Evolutionary conservation across 106 monocot species (phyloP), one percentile per base, ranked within the genome.

Genomic region (Vanilla planifolia): DNA sequence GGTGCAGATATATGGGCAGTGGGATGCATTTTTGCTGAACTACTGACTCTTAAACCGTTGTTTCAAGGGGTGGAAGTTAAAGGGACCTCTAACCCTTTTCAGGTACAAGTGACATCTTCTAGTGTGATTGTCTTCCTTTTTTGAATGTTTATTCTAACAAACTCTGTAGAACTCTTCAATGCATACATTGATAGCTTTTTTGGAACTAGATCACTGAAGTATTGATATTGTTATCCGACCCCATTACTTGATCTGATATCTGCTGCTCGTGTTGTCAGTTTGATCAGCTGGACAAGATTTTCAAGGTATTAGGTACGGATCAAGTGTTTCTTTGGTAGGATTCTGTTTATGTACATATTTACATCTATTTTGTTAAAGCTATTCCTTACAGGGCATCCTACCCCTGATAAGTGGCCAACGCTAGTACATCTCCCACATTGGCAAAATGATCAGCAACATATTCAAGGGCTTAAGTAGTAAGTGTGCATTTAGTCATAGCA

Each of bases 261-360:
- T 21, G n/a, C n/a, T 62, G 30, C 20, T 71, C 9, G 40, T 51
- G 51, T 71, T 78, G 71, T 56, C 71, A 98, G 96, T 76, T 91
- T 61, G 96, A 98, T 79, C 96, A 98, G 58, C 77, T 98, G 45
- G 96, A 98, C 66, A 98, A 98, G 82, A 98, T 98, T 55, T 98
- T 98, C 64, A 98, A 92, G 72, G 96, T 98, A 59, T 70, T 98
- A 85, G 96, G 96, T 98, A 73, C 39, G 73, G 57, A 44, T 14
- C 36, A 4, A 21, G 47, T 8, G 1, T 23, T 66, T 20, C 17
- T 29, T 41, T 62, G 21, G 15, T 19, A 51, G 25, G 59, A 7
- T 47, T 67, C 46, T 70, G 17, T 21, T n/a, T 27, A 20, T 51
- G n/a, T 21, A 10, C 28, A 47, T 43, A 2, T 43, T 26, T 3